Conservation (phyloP, 805 yeast genomes). For the Spathaspora girioi region DNA sequence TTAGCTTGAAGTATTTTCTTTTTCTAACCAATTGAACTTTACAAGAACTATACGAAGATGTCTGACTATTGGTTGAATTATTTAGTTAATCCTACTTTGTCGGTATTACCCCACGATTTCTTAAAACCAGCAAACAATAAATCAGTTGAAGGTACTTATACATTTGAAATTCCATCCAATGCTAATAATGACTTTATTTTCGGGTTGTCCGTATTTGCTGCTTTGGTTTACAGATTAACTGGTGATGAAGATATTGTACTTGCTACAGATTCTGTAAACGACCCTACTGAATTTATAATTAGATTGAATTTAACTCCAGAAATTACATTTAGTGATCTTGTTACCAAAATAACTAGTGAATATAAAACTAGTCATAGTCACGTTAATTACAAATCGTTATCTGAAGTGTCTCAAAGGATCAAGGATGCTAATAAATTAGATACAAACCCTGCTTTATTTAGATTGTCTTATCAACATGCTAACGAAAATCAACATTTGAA, state of each 20-base stretch:
- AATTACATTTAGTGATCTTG: conserved; percentile 51
- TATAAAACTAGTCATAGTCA: conserved; percentile 32
- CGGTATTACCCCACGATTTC: conserved; percentile 85
- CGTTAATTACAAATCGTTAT: conserved; percentile 44
- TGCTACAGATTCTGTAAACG: conserved; percentile 50
- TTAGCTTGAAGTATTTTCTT: background rate
- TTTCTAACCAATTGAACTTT: background rate
- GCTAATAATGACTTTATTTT: conserved; percentile 37
- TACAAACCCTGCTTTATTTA: conserved; percentile 59
- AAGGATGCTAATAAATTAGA: conserved; percentile 49
- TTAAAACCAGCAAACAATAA: conserved; percentile 70
- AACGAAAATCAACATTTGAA: conserved; percentile 37
- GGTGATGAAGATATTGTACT: conserved; percentile 94
- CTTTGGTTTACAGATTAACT: conserved; percentile 72
- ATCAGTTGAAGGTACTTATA: conserved; percentile 57
- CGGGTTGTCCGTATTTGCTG: conserved; percentile 64
- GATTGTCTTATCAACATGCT: conserved; percentile 54
- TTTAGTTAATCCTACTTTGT: conserved; percentile 77
- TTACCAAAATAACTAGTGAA: conserved; percentile 40
- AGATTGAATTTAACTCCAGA: conserved; percentile 59
- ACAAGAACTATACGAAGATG: conserved; percentile 3
- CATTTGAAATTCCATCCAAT: conserved; percentile 9
- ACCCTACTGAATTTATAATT: conserved; percentile 49
- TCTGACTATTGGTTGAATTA: conserved; percentile 53
- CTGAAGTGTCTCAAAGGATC: conserved; percentile 52